Conservation (phyloP, 1,284 basidiomycete genomes). For the Ustilago trichophora region DNA sequence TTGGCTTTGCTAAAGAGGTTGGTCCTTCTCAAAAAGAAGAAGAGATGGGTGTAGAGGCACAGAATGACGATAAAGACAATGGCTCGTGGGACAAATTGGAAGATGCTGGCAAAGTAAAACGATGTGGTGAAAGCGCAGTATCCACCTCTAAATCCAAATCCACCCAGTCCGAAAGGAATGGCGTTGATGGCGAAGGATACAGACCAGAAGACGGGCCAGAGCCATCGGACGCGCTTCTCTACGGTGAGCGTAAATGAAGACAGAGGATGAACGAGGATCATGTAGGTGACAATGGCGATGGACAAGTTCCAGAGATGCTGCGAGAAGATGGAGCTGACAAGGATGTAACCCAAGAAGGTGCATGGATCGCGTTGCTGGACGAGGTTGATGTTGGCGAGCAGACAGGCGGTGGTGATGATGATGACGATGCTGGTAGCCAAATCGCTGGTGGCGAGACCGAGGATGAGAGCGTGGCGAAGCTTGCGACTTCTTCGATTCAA, state of each 20-base stretch:
- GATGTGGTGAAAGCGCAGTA: conserved; percentile 48
- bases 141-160: conserved; percentile 49
- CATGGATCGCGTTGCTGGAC: conserved; percentile 24
- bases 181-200: conserved; percentile 47
- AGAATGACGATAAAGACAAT: conserved; percentile 53
- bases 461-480: conserved; percentile 55
- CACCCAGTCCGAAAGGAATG: conserved; percentile 42
- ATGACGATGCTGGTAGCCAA: conserved; percentile 49
- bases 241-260: conserved; percentile 48
- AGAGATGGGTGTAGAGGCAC: conserved; percentile 60
- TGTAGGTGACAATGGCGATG: conserved; percentile 59
- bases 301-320: conserved; percentile 61
- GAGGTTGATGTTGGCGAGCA: conserved; percentile 47
- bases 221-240: conserved; percentile 50
- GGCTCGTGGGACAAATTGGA: conserved; percentile 51
- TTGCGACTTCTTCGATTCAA: conserved; percentile 47
- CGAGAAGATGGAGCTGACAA: conserved; percentile 51
- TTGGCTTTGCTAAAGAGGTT: conserved; percentile 51
- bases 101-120: conserved; percentile 43
- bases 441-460: conserved; percentile 58
- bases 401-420: conserved; percentile 47
- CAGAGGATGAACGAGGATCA: conserved; percentile 59
- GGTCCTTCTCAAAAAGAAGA: conserved; percentile 59
- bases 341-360: conserved; percentile 50
- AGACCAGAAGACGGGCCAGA: conserved; percentile 57